A percentile compares a stretch with the other conserved stretches of the same genome.
phyloP scores from a whole-genome alignment of 169 alveolate genomes.

The Plasmodium chabaudi region DNA sequence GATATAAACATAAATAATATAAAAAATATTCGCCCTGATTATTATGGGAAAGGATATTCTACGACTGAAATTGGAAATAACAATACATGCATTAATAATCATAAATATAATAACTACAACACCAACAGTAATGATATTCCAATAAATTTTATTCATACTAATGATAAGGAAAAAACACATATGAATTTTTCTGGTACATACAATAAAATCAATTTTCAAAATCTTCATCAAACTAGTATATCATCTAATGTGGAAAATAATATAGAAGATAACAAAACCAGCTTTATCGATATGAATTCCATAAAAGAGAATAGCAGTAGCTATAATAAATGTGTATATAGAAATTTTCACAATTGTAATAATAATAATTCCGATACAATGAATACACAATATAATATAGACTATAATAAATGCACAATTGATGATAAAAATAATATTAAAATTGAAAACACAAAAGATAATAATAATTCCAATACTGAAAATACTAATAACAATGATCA shows the following conservation, averaged over 20 bases:
- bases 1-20: background rate
- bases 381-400: background rate
- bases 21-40: background rate
- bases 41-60: background rate
- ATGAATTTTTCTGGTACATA: too few relatives aligned
- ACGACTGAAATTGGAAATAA: background rate
- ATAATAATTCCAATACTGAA: slow-evolving; percentile 15
- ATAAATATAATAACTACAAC: slow-evolving; percentile 4
- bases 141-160: too few relatives aligned
- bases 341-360: too few relatives aligned
- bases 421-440: slow-evolving; percentile 7
- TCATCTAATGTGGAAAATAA: too few relatives aligned
- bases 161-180: too few relatives aligned
- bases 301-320: background rate
- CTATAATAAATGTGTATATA: background rate
- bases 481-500: slow-evolving; percentile 13
- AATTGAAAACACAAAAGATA: slow-evolving; percentile 6
- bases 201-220: too few relatives aligned
- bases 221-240: too few relatives aligned
- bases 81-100: slow-evolving; percentile 8
- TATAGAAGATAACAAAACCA: too few relatives aligned
- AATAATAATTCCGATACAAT: too few relatives aligned
- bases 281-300: too few relatives aligned
- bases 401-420: background rate
- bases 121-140: background rate